Base-by-base conservation (phyloP, 2,329 filamentous ascomycete genomes). In the Chrysoporthe austroafricana region DNA sequence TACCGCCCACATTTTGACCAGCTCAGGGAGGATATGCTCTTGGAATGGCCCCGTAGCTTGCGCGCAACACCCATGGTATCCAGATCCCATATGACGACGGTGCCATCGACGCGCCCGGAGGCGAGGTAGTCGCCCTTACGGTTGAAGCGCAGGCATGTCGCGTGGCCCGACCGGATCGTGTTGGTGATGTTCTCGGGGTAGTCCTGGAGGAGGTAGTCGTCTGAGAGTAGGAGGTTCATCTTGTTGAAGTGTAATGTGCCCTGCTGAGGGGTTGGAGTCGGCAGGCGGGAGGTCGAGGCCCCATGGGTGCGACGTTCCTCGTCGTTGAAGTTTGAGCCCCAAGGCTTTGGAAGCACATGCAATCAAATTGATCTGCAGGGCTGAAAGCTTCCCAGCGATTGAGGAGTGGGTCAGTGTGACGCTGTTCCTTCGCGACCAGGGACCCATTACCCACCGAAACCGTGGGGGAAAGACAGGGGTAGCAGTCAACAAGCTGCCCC, bases 21-120 rank as follows among this genome's bases (percentile, higher is more conserved):
- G 82, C 94, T 97, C 69, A 99, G 80, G 63, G 93, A 97, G 73
- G 97, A 95, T 67, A 99, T 94, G 77, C 96, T 95, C 76, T 93
- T 90, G 62, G 92, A 97, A 80, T 99, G 96, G 14, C 95, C 96
- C 72, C 93, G 89, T 71, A 99, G 84, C 81, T 98, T 99, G 76
- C 94, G 91, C 68, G 96, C 96, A 4, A 98, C 93, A 48, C 96
- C 95, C 85, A 96, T 97, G 11, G 96, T 99, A 80, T 99, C 96
- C 62, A 98, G 88, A 77, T 99, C 96, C 86, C 97, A 99, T 59
- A 99, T 91, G 66, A 97, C 93, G 52, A 99, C 91, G 5, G 93
- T 96, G 72, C 96, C 96, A 81, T 99, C 96, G 70, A 94, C 92
- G 76, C 96, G 90, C 71, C 96, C 96, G 42, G 94, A 97, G 57